Percentiles rank a stretch among this genome's conserved stretches.
Evolutionary conservation across 2,329 filamentous ascomycete species (phyloP).

Genomic region (Arthrobotrys iridis): DNA sequence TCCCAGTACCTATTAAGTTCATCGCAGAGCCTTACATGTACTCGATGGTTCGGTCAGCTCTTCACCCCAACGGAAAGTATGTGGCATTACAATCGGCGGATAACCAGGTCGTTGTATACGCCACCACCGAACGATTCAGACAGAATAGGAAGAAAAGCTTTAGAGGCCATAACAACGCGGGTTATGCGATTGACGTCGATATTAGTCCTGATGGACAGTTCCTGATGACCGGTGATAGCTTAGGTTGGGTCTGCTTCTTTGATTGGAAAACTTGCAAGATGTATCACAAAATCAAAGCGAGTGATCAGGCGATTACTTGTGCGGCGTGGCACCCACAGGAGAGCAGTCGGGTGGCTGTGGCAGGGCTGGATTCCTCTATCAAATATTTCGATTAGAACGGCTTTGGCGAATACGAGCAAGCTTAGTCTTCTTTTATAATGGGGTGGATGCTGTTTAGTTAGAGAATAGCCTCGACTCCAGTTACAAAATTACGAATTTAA

Average conservation of each 20-base stretch:
- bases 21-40: conserved; percentile 99
- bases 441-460: neutral
- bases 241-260: conserved; percentile 93
- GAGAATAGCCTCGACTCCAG: neutral
- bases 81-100: conserved; percentile 92
- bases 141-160: conserved; percentile 98
- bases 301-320: conserved; percentile 82
- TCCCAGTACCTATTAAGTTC: conserved; percentile 97
- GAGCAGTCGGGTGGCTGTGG: conserved; percentile 90
- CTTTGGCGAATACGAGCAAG: no score
- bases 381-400: conserved; percentile 43
- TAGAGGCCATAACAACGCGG: conserved; percentile 93
- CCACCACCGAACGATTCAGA: conserved; percentile 91
- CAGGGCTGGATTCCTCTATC: conserved; percentile 73
- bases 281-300: conserved; percentile 93
- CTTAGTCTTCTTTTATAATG: no score
- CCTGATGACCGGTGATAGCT: conserved; percentile 84
- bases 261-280: conserved; percentile 99
- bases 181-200: conserved; percentile 88
- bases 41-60: conserved; percentile 83
- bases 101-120: conserved; percentile 97
- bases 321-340: conserved; percentile 98
- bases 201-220: conserved; percentile 93
- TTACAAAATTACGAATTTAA: neutral
- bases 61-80: conserved; percentile 91